These are phyloP conservation scores for Penicillium coprophilum DNA, from an alignment of 495 filamentous ascomycete genomes.

Conservation along the genomic window DNA sequence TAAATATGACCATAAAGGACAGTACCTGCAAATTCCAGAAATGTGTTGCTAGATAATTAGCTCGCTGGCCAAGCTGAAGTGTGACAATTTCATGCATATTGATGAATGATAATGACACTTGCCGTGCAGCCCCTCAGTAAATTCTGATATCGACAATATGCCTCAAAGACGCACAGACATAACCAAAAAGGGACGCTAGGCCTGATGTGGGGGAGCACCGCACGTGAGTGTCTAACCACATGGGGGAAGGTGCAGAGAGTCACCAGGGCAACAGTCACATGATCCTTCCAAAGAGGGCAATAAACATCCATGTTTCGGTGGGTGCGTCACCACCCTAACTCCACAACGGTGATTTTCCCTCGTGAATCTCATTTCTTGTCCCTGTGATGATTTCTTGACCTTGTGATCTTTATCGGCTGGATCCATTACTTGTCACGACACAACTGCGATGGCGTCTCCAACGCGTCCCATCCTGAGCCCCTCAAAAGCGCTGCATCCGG, in stretches of 20 bases:
- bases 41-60: constrained; percentile 94
- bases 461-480: constrained; percentile 48
- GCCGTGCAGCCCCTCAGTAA: constrained; percentile 1
- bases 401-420: constrained; percentile 16
- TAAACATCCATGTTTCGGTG: constrained; percentile 34
- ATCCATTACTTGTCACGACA: constrained; percentile 15
- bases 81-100: constrained; percentile 95
- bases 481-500: constrained; percentile 64
- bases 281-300: constrained; percentile 30
- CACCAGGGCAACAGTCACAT: constrained; percentile 44
- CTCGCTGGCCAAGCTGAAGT: constrained; percentile 85
- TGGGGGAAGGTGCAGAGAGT: constrained; percentile 17
- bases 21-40: constrained; percentile 94
- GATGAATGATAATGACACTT: constrained; percentile 1
- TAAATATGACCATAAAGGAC: not conserved
- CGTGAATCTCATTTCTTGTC: constrained; percentile 14
- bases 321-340: constrained; percentile 35
- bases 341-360: constrained; percentile 25
- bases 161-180: constrained; percentile 21
- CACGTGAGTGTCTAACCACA: constrained; percentile 21
- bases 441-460: constrained; percentile 43
- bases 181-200: constrained; percentile 17
- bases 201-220: constrained; percentile 3
- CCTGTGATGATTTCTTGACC: constrained; percentile 28
- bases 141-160: constrained; percentile 12